Base-by-base conservation (phyloP, 148 eudicot genomes). In the Vaccinium corymbosum region DNA sequence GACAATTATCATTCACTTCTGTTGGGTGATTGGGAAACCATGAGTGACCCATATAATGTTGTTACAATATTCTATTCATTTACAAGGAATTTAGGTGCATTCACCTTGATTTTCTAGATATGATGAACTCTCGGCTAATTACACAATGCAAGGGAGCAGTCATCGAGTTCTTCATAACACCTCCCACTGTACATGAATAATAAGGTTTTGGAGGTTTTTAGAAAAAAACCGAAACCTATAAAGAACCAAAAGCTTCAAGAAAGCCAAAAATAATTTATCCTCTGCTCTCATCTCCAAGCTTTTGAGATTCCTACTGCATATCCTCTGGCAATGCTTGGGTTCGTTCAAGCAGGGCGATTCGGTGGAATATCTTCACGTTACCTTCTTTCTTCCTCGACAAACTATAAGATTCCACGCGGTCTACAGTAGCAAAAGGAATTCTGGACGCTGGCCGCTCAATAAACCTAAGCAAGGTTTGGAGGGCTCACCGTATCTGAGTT, bases 401-500 rank as follows among this genome's bases (percentile, higher is more conserved):
- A n/a, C 22, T 6, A 25, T 20, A 19, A 22, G 16, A 4, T 71
- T 52, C 78, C 55, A 8, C 20, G 14, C 14, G 49, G 48, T 71
- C 84, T 72, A 61, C 19, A 22, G 27, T 46, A 71, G 64, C 84
- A 82, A 48, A 53, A 50, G 57, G 50, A 52, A 29, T n/a, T 29
- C 14, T 7, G 32, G 48, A 32, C 0, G 27, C 66, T 4, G 25
- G 46, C 49, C 1, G 17, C 50, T 32, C 84, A 52, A 70, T 17
- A 51, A 55, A 38, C 66, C 59, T 13, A 50, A 79, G 75, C 1
- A 51, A 76, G 22, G 56, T 57, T 56, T 68, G 55, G 25, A 52
- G 7, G n/a, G 70, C 27, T 95, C 89, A 95, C 79, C 98, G 92
- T 64, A 95, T 95, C 62, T 87, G 92, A 52, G 98, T 90, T 89